A percentile compares a stretch with the other conserved stretches of the same genome.
phyloP scores from a whole-genome alignment of 2,329 filamentous ascomycete genomes.

The Phialophora verrucosa region DNA sequence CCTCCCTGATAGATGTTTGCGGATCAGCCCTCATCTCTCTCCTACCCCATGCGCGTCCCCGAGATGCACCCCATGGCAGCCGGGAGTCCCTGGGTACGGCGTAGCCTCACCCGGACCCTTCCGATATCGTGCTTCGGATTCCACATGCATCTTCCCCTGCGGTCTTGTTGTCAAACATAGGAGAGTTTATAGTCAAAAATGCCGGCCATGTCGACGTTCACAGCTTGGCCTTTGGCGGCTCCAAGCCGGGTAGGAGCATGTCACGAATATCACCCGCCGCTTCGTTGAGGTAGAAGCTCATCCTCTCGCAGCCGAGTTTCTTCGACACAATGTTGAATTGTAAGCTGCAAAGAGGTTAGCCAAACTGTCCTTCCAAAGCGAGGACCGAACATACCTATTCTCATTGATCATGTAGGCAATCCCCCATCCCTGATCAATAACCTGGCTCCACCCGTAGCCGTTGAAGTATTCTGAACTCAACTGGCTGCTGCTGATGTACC shows the following conservation, averaged over 20 bases:
- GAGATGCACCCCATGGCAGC: neutral
- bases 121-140: neutral
- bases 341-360: constrained; percentile 61
- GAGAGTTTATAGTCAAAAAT: constrained; percentile 7
- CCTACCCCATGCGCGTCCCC: neutral
- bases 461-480: constrained; percentile 97
- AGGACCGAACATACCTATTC: constrained; percentile 69
- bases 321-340: constrained; percentile 99
- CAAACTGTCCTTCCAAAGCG: neutral
- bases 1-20: neutral
- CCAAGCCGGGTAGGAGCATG: constrained; percentile 78
- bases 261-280: constrained; percentile 89
- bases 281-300: constrained; percentile 96
- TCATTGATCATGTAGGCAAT: constrained; percentile 99
- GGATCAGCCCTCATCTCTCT: neutral
- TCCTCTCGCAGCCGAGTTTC: constrained; percentile 83
- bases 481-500: constrained; percentile 89
- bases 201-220: constrained; percentile 52
- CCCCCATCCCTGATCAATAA: constrained; percentile 92
- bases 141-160: neutral
- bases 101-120: neutral
- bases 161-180: constrained; percentile 4
- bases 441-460: constrained; percentile 98
- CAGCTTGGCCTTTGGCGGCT: constrained; percentile 84
- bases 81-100: neutral